Conservation (phyloP, 179 eudicot species). For the Spinacia oleracea region DNA sequence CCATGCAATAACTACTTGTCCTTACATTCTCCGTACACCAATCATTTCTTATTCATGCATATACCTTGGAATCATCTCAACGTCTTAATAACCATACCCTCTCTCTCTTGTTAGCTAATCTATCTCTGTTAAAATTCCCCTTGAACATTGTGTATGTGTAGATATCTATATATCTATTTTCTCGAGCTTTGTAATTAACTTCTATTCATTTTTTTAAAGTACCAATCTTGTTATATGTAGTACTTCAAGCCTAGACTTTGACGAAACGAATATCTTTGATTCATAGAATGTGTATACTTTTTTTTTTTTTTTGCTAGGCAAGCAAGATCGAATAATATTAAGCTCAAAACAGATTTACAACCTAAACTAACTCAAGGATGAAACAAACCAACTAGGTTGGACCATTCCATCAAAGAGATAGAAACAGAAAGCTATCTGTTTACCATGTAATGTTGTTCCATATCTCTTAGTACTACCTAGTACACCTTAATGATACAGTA, state of each 20-base stretch:
- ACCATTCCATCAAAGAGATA: no score
- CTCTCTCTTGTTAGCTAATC: conserved; percentile 28
- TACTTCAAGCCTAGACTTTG: background rate
- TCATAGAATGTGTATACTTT: background rate
- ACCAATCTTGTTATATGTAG: conserved; percentile 16
- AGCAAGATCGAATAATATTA: no score
- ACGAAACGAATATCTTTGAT: background rate
- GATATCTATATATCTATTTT: conserved; percentile 24
- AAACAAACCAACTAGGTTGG: no score
- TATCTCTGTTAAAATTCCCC: conserved; percentile 18
- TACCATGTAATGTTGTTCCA: no score
- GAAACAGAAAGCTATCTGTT: no score
- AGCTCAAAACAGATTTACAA: no score
- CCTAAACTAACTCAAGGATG: no score
- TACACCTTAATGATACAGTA: no score
- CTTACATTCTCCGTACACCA: conserved; percentile 26
- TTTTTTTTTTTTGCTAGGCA: no score
- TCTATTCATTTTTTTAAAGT: background rate
- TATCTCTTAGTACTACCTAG: no score
- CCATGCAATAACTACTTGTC: background rate
- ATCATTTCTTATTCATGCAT: background rate
- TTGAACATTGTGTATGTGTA: conserved; percentile 30
- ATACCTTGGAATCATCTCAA: conserved; percentile 1
- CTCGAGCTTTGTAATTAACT: conserved; percentile 19
- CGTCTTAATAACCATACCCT: background rate